Base-by-base conservation (phyloP, 768 basidiomycete species). In the Auricularia sp. region DNA sequence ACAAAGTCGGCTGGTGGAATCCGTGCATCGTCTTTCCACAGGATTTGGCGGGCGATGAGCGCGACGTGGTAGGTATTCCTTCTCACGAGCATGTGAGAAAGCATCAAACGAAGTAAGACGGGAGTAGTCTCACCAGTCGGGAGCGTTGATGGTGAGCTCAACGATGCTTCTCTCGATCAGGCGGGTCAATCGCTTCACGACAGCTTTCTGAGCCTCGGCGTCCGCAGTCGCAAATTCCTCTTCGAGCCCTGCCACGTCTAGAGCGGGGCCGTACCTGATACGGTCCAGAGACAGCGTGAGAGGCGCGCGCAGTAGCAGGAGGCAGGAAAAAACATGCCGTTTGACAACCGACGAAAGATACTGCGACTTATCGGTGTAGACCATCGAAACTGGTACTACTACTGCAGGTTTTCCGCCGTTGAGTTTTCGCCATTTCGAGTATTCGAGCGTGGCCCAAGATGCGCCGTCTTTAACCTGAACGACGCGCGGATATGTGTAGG, bases 281-380 rank as follows among this genome's bases (percentile, higher is more conserved):
- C 51, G 18, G 39, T 61, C 61, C 3, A 14, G 21, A 29, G 6
- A 14, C 47, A 62, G 47, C 43, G 33, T 56, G 12, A 33, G 18
- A 36, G 12, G 21, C 14, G 1, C 16, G 64, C 2, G 42, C 16
- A 12, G 18, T 39, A 10, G 36, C 21, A 34, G 35, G 29, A 62
- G 61, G 56, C 62, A 47, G 68, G 43, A 67, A 67, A 68, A 36
- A 11, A 75, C 86, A 73, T 68, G 90, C 88, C 88, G 83, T 78
- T 89, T 83, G 66, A 90, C 84, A 62, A 86, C 88, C 87, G 89
- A 66, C 18, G 93, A 95, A 67, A 95, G 82, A 72, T 98, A 99
- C 78, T 95, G 96, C 42, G 89, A 85, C 75, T 99, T 98, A 77
- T 98, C 87, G 64, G 91, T 93, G 74, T 98, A 98, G 14, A 93